Evolutionary conservation across 192 early-diverging fungal species (phyloP).

Genomic region (Coemansia sp.): DNA sequence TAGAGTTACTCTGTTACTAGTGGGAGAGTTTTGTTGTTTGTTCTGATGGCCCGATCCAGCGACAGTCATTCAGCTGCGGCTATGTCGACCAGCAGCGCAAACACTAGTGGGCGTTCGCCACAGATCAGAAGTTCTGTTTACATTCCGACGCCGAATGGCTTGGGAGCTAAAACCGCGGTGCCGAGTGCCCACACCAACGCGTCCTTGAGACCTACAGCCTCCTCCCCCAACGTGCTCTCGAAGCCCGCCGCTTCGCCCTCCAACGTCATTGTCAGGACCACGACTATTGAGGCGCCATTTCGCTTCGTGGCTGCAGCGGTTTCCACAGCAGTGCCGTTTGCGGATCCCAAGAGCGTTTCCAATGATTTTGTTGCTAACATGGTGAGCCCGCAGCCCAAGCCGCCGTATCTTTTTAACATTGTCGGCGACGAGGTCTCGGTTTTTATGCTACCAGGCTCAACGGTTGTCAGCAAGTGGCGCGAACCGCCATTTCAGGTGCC

Average conservation of each 20-base stretch:
- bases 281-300: constrained; percentile 3
- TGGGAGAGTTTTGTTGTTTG: neutral
- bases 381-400: neutral
- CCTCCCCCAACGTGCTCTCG: neutral
- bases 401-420: constrained; percentile 14
- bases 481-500: no score
- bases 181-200: no score
- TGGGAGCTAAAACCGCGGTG: neutral
- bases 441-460: neutral
- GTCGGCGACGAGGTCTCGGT: constrained; percentile 14
- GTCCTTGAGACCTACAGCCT: neutral
- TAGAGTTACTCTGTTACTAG: neutral
- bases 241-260: neutral
- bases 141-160: neutral
- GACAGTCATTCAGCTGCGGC: neutral
- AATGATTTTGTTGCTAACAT: neutral
- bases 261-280: neutral
- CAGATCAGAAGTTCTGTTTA: neutral
- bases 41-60: neutral
- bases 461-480: constrained; percentile 1
- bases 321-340: neutral
- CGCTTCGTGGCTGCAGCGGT: neutral
- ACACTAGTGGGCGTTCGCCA: neutral
- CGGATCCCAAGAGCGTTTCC: neutral
- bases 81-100: neutral